Percentiles rank a stretch among this genome's conserved stretches.
phyloP scores from a whole-genome alignment of 2,329 filamentous ascomycete species.

The Alternaria arborescens region DNA sequence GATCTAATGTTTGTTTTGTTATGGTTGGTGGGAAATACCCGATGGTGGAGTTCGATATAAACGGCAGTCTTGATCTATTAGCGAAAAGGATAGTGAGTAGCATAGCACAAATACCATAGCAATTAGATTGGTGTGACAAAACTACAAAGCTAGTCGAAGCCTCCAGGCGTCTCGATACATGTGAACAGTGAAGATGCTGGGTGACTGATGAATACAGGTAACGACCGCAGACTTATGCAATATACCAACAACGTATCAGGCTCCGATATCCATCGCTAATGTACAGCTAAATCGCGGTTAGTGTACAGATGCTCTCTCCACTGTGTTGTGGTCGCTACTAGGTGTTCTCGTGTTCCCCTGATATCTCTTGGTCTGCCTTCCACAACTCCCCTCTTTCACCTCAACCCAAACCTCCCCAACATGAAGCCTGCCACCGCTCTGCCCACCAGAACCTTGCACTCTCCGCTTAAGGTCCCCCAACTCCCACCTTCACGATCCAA shows the following conservation, averaged over 20 bases:
- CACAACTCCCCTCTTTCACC: not conserved
- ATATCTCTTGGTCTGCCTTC: not conserved
- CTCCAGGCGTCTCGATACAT: not conserved
- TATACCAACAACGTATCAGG: not conserved
- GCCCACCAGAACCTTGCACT: not conserved
- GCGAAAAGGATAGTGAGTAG: conserved; percentile 4
- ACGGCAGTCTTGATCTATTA: conserved; percentile 12
- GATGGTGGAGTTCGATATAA: conserved; percentile 13
- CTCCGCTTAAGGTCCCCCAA: conserved; percentile 1
- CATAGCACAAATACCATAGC: conserved; percentile 7
- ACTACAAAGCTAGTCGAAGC: not conserved
- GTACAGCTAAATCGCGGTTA: not conserved
- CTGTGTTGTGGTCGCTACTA: not conserved
- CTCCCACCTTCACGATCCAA: not conserved
- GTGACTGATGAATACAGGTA: not conserved
- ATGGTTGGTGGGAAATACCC: conserved; percentile 22
- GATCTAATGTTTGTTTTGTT: conserved; percentile 40
- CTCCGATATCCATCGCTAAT: not conserved
- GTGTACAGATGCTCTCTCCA: not conserved
- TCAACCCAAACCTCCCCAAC: not conserved
- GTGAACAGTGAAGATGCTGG: not conserved
- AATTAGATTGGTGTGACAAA: conserved; percentile 1
- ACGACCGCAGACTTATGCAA: not conserved
- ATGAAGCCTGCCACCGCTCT: not conserved
- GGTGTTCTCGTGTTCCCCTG: not conserved